Evolutionary conservation across 441 rosid genomes (phyloP).

Genomic region (Mallotus japonicus): DNA sequence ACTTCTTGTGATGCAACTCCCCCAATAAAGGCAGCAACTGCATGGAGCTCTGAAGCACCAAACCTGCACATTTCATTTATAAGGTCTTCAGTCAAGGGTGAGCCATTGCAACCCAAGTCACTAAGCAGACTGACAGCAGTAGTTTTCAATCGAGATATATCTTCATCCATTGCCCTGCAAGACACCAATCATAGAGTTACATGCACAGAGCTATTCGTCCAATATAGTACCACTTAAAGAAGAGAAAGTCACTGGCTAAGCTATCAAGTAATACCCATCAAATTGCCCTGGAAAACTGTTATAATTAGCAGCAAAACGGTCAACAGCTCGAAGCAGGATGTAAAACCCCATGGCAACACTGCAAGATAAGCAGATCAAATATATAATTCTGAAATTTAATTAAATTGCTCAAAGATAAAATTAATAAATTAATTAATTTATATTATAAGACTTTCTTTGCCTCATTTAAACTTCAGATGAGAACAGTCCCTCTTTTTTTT

Average conservation of each 20-base stretch:
- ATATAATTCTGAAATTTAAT: slow-evolving; percentile 9
- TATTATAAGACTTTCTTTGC: not conserved
- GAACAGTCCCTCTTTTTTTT: not conserved
- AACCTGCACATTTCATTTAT: slow-evolving; percentile 87
- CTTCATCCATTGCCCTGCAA: slow-evolving; percentile 65
- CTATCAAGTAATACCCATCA: slow-evolving; percentile 60
- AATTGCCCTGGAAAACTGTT: slow-evolving; percentile 88
- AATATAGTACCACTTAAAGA: not conserved
- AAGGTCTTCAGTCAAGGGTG: slow-evolving; percentile 76
- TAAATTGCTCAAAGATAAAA: slow-evolving; percentile 3
- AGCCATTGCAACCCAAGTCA: slow-evolving; percentile 79
- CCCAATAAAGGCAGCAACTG: slow-evolving; percentile 84
- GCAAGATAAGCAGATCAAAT: slow-evolving; percentile 27
- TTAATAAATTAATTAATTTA: too few species aligned
- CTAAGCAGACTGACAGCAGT: slow-evolving; percentile 62
- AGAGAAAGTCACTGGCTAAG: slow-evolving; percentile 1
- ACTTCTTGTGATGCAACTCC: slow-evolving; percentile 95
- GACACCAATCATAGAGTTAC: slow-evolving; percentile 19
- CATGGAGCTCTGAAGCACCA: slow-evolving; percentile 94
- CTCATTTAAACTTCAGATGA: not conserved
- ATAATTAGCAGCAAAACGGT: slow-evolving; percentile 75
- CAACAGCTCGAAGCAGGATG: slow-evolving; percentile 87
- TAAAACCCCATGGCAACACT: slow-evolving; percentile 78
- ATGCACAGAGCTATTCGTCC: not conserved
- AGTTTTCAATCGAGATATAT: slow-evolving; percentile 66